Percentiles rank a stretch among this genome's conserved stretches.
These are phyloP conservation scores for Scalesia atractyloides DNA, from an alignment of 129 eudicot species.

Conservation along the genomic window DNA sequence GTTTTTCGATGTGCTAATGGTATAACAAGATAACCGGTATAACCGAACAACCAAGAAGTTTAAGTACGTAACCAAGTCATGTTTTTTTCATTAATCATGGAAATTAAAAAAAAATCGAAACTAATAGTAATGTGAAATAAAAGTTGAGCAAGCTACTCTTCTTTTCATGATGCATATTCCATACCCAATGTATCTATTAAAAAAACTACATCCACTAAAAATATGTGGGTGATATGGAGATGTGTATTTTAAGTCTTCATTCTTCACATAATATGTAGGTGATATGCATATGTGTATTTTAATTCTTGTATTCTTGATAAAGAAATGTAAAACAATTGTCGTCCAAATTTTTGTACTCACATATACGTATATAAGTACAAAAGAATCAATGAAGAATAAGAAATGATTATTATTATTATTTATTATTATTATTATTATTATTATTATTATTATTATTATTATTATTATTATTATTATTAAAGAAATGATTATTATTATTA, in stretches of 20 bases:
- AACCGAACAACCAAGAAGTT: background rate
- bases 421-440: no score
- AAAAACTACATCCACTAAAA: slow-evolving; percentile 3
- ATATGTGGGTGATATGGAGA: background rate
- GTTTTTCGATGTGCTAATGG: background rate
- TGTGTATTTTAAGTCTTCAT: background rate
- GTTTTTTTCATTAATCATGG: background rate
- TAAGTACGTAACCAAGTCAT: background rate
- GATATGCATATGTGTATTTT: background rate
- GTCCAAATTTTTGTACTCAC: background rate
- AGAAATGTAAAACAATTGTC: background rate
- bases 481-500: no score
- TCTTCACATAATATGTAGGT: slow-evolving; percentile 2
- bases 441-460: no score
- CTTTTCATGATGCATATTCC: background rate
- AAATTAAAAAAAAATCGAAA: background rate
- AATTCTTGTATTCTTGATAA: background rate
- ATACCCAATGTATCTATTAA: background rate
- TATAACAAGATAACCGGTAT: background rate
- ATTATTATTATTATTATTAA: no score
- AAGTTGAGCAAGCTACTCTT: background rate
- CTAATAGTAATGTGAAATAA: background rate
- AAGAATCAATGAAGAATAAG: no score
- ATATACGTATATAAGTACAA: background rate
- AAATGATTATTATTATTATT: no score